Conservation (phyloP, 2,329 filamentous ascomycete genomes). For the Metarhizium sp. region DNA sequence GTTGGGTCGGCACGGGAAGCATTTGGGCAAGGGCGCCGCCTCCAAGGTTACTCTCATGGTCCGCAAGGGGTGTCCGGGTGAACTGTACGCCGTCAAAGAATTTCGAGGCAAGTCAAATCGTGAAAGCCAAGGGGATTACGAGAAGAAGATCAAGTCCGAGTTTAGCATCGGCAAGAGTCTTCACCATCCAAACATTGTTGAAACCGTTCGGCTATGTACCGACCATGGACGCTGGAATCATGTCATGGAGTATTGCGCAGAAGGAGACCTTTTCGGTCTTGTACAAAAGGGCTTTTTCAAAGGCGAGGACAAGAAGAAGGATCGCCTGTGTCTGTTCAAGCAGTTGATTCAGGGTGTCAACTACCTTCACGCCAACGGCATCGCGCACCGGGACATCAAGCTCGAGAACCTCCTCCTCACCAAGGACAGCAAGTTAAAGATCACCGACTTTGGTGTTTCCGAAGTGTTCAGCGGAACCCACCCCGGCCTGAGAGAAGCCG, state of each 20-base stretch:
- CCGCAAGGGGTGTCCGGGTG: conserved; percentile 53
- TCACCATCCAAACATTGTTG: conserved; percentile 79
- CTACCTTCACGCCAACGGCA: conserved; percentile 74
- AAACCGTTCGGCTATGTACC: conserved; percentile 67
- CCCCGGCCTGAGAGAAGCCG: conserved; percentile 64
- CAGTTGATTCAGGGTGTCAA: conserved; percentile 74
- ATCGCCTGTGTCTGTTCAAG: conserved; percentile 81
- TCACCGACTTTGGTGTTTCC: conserved; percentile 85
- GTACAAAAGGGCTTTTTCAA: conserved; percentile 63
- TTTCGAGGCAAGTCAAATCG: conserved; percentile 64
- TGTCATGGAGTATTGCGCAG: conserved; percentile 85
- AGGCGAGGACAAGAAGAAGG: conserved; percentile 51
- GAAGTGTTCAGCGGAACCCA: conserved; percentile 79
- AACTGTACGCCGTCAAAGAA: conserved; percentile 79
- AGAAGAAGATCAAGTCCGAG: conserved; percentile 85
- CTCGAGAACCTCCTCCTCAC: conserved; percentile 77
- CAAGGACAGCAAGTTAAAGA: conserved; percentile 73
- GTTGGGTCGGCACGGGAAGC: conserved; percentile 62
- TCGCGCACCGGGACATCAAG: conserved; percentile 87
- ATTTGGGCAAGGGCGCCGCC: conserved; percentile 73
- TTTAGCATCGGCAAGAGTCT: conserved; percentile 80
- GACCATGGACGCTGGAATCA: conserved; percentile 74
- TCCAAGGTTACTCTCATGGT: conserved; percentile 76
- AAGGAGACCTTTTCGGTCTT: conserved; percentile 70
- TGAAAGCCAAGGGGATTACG: conserved; percentile 66